Percentiles rank a stretch among this genome's conserved stretches.
These are phyloP conservation scores for Epichloe typhina DNA, from an alignment of 2,329 filamentous ascomycete genomes.

Conservation along the genomic window DNA sequence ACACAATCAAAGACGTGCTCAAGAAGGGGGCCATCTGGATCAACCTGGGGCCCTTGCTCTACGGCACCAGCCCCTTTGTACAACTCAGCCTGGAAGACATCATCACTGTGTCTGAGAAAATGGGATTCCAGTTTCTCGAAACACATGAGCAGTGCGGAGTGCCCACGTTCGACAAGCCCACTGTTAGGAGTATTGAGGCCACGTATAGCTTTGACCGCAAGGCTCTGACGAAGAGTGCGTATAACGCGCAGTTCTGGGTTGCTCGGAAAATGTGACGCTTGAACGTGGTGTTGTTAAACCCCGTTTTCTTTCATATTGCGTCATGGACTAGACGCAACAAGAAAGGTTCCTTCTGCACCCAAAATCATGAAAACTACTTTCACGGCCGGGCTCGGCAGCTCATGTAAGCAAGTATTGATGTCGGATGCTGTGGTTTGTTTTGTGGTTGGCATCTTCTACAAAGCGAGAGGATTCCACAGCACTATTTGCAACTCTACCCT, in stretches of 20 bases:
- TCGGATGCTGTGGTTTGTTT: no score
- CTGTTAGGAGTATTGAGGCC: slow-evolving; percentile 32
- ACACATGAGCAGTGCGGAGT: slow-evolving; percentile 26
- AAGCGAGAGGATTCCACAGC: not conserved
- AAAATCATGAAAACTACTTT: no score
- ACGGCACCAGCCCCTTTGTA: slow-evolving; percentile 39
- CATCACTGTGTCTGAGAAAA: slow-evolving; percentile 28
- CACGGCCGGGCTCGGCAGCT: no score
- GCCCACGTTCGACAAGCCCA: slow-evolving; percentile 26
- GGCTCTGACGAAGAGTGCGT: slow-evolving; percentile 38
- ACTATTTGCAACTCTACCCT: no score
- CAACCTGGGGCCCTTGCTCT: slow-evolving; percentile 42
- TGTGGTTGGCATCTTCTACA: no score
- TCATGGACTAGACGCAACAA: no score
- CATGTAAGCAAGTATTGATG: no score
- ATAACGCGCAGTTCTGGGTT: slow-evolving; percentile 42
- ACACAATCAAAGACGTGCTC: slow-evolving; percentile 36
- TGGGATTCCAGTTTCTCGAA: slow-evolving; percentile 39
- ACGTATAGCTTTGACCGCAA: slow-evolving; percentile 38
- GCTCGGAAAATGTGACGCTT: slow-evolving; percentile 15
- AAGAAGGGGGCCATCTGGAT: slow-evolving; percentile 37
- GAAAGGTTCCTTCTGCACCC: no score
- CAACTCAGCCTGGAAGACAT: slow-evolving; percentile 43
- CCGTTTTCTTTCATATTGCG: no score
- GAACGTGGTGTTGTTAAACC: no score